phyloP scores from a whole-genome alignment of 2,329 filamentous ascomycete species.

The Zopfia rhizophila region DNA sequence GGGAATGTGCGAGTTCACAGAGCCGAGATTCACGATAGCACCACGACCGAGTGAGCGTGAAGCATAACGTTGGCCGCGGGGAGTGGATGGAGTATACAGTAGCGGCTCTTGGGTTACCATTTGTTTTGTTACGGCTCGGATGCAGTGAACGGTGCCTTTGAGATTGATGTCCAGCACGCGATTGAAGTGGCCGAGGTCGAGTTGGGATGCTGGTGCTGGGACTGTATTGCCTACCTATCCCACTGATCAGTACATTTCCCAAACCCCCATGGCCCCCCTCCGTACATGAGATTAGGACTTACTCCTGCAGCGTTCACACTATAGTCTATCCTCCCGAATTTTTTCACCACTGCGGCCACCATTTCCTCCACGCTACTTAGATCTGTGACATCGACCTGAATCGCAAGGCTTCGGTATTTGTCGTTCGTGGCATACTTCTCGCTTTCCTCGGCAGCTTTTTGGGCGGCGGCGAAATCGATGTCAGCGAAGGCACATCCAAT shows the following conservation, averaged over 20 bases:
- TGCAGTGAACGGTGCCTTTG: slow-evolving; percentile 64
- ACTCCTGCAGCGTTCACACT: slow-evolving; percentile 65
- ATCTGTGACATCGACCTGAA: slow-evolving; percentile 17
- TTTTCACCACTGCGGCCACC: slow-evolving; percentile 41
- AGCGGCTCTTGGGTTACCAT: slow-evolving; percentile 58
- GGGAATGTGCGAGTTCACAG: slow-evolving; percentile 21
- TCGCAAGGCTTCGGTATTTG: slow-evolving; percentile 9
- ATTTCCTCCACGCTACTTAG: slow-evolving; percentile 46
- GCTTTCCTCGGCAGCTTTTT: slow-evolving; percentile 13
- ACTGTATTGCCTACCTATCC: no score
- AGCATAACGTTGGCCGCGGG: no score
- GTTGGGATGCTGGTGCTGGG: background rate
- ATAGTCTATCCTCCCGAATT: slow-evolving; percentile 64
- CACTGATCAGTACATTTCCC: no score
- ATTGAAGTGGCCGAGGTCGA: slow-evolving; percentile 12
- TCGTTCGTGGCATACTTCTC: slow-evolving; percentile 15
- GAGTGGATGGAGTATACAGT: slow-evolving; percentile 10
- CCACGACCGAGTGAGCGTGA: slow-evolving; percentile 21
- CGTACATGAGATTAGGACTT: no score
- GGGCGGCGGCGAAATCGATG: slow-evolving; percentile 18
- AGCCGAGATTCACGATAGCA: slow-evolving; percentile 31
- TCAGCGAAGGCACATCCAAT: slow-evolving; percentile 29
- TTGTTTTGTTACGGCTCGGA: slow-evolving; percentile 59
- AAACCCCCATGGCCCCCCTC: no score
- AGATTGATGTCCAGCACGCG: slow-evolving; percentile 55